Percentiles rank a stretch among this genome's conserved stretches.
Conservation (phyloP, 2,329 filamentous ascomycete species). For the Cladosporium sphaerospermum region DNA sequence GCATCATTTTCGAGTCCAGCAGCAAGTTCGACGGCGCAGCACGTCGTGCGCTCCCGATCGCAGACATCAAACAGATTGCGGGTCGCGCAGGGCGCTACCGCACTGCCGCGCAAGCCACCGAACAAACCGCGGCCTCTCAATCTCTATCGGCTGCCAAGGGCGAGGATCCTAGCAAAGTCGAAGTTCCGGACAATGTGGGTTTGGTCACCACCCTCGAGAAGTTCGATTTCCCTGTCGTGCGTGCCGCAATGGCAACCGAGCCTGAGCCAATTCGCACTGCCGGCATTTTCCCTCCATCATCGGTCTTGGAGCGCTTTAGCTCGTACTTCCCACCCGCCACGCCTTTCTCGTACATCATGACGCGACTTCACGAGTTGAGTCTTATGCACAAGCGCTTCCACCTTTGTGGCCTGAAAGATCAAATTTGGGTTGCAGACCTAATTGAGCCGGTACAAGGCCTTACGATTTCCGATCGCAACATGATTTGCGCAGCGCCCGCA, state of each 20-base stretch:
- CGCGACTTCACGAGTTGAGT: slow-evolving; percentile 65
- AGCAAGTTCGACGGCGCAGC: slow-evolving; percentile 62
- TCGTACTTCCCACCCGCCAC: slow-evolving; percentile 74
- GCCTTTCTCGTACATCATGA: slow-evolving; percentile 76
- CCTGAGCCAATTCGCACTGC: slow-evolving; percentile 63
- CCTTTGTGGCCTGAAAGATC: slow-evolving; percentile 59
- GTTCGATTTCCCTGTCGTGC: slow-evolving; percentile 60
- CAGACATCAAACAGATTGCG: slow-evolving; percentile 90
- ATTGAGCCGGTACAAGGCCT: slow-evolving; percentile 66
- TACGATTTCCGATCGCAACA: slow-evolving; percentile 65
- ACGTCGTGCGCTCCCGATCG: slow-evolving; percentile 55
- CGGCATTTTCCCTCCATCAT: slow-evolving; percentile 65
- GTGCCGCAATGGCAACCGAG: slow-evolving; percentile 56
- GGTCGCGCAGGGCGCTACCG: slow-evolving; percentile 85
- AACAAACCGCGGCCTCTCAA: slow-evolving; percentile 23
- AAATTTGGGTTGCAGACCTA: slow-evolving; percentile 61
- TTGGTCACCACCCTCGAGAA: slow-evolving; percentile 72
- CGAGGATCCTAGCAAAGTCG: slow-evolving; percentile 17
- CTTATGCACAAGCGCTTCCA: slow-evolving; percentile 61
- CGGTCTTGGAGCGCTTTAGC: slow-evolving; percentile 68
- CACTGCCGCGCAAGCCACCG: slow-evolving; percentile 53
- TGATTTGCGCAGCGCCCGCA: slow-evolving; percentile 67
- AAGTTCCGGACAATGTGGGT: slow-evolving; percentile 44
- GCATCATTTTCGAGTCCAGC: slow-evolving; percentile 77
- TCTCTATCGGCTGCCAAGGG: slow-evolving; percentile 23